Evolutionary conservation across 2,329 filamentous ascomycete genomes (phyloP), one percentile per base, ranked within the genome.

Genomic region (Sporothrix pallida): DNA sequence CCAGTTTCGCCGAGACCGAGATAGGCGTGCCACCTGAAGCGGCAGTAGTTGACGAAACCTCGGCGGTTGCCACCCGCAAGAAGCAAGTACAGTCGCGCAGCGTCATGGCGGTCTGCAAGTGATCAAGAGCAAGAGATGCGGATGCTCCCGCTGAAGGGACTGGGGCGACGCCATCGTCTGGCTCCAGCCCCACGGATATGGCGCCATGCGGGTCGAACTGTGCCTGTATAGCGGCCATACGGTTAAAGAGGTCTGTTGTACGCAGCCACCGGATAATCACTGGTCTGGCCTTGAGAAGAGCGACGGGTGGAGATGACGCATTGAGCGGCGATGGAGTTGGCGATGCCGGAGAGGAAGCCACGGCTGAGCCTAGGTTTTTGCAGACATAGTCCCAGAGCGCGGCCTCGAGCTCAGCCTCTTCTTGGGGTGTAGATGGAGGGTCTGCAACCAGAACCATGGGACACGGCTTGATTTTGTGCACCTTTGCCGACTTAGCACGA

Each of bases 1-100:
- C 92, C 10, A 96, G 85, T 72, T 91, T 88, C 60, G 89, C 85
- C 72, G 88, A 85, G 7, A 90, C 80, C 42, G 62, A 67, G 12
- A 48, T n/a, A 26, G 62, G 62, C 42, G 62, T 7, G 31, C 31
- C 31, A 37, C 31, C 7, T 37, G 31, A 42, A 26, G 62, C 0
- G 80, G 79, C 54, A 26, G 44, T 23, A 7, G 77, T 75, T 3
- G 26, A 42, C 70, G 90, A 84, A 74, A 87, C 85, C 4, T 89
- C 80, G 1, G 80, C 23, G 3, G 70, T 10, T 5, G 72, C 75
- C 73, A 94, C 86, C 78, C 89, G 88, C 56, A 93, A 83, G 78
- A 91, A 94, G 77, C 93, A 87, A 3, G 92, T 93, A 80, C 93
- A 94, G 83, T 96, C 93, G 69, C 93, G 85, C 76, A 96, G 81